Evolutionary conservation across 176 grass and related monocot genomes (phyloP), one percentile per base, ranked within the genome.

Genomic region (Phoenix dactylifera): DNA sequence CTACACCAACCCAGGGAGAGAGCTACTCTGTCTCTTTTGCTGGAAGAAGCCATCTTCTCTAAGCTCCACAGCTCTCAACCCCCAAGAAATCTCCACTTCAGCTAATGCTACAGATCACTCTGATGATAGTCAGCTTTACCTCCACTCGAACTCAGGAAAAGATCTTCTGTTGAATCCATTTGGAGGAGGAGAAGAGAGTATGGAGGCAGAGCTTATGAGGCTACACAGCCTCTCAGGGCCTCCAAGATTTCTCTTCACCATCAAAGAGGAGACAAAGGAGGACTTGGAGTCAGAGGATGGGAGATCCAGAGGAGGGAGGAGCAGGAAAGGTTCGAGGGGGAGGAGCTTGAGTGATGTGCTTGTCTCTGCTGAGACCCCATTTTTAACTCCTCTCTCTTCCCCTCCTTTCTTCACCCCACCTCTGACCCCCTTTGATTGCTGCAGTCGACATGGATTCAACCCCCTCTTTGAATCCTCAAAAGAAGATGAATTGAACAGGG

Each of bases 211-310:
- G 82, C 84, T 97, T 49, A 90, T 91, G 84, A 78, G 92, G 63
- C 62, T 91, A 4, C 69, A 86, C 51, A 83, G 72, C 81, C 61
- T 97, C 22, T 73, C 83, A 2, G 92, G 87, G 1, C 92, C 81
- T 4, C 73, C 92, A 4, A 72, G 92, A 58, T 68, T 91, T 44
- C 84, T 97, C 26, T 97, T 91, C 83, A 97, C 92, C 66, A 97
- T 97, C 65, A 97, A 91, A 57, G 92, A 97, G 78, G 92, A 97
- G 82, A 97, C 80, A 18, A 77, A 60, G 32, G 92, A 97, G 66
- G 92, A 97, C 69, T 68, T 91, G 65, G 92, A 91, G 30, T 88
- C 78, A 3, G 92, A 88, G 4, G 87, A 85, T 23, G 80, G 74
- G 9, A 71, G 80, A 28, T 76, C 79, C 44, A 54, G 76, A 65